Base-by-base conservation (phyloP, 2,329 filamentous ascomycete genomes). In the Calycina marina region DNA sequence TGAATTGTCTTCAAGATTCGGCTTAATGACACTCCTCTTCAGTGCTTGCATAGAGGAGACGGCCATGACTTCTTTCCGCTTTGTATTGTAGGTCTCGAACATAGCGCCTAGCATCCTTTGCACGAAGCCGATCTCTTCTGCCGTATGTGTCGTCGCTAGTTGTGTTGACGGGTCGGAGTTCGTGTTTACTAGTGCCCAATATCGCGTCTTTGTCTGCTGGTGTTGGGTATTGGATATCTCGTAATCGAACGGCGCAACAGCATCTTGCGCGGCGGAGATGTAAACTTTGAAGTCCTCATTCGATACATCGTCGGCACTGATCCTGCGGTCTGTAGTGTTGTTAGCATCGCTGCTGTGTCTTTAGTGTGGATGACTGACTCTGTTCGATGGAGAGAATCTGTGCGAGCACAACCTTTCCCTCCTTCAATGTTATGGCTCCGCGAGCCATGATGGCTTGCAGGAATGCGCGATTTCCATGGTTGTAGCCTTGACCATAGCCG, bases 91-190 rank as follows among this genome's bases (percentile, higher is more conserved):
- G 13, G 72, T 78, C 41, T 92, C 83, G 51, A 96, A 98, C 71
- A 98, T 93, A 45, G 70, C 74, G 53, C 94, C 86, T 1, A 98
- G 68, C 3, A 94, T 55, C 6, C 90, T 68, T 56, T 92, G 90
- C 34, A 96, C 71, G 52, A 84, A 98, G 0, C 80, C 73, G 18
- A 96, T 81, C 59, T 96, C 86, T 44, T 93, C 85, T 0, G 83
- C 61, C 5, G 66, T 69, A 51, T 80, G 81, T 0, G 71, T 73
- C 0, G 90, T 96, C 2, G 86, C 84, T 24, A 94, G 67, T 49
- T 94, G 88, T 0, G 84, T 92, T 38, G 88, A 62, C 0, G 77
- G 63, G 55, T 98, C 90, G 39, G 78, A 84, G 6, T 80, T 77
- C 1, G 78, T 83, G 57, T 98, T 98, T 28, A 96, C 77, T 18